A percentile compares a stretch with the other conserved stretches of the same genome.
Evolutionary conservation across 2,329 filamentous ascomycete species (phyloP).

Genomic region (Aureobasidium sp.): DNA sequence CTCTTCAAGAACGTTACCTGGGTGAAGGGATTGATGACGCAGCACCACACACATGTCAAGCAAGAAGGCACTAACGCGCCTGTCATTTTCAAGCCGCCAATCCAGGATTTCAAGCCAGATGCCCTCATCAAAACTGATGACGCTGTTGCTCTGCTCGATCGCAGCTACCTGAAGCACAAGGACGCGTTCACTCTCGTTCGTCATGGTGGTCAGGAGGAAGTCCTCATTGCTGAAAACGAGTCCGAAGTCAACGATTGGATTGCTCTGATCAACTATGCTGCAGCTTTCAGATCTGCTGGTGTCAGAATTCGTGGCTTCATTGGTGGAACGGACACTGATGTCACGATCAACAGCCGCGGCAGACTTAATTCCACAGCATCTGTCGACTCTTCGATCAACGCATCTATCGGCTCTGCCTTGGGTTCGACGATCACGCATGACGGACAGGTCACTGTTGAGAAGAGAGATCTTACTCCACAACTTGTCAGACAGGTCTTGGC

Average conservation of each 20-base stretch:
- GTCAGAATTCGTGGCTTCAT: slow-evolving; percentile 85
- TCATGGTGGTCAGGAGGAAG: slow-evolving; percentile 80
- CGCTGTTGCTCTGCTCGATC: slow-evolving; percentile 80
- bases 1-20: slow-evolving; percentile 91
- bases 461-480: slow-evolving; percentile 52
- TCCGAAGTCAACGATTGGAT: slow-evolving; percentile 95
- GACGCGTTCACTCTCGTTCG: slow-evolving; percentile 88
- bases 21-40: slow-evolving; percentile 84
- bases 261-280: slow-evolving; percentile 90
- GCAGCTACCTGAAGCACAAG: slow-evolving; percentile 89
- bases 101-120: slow-evolving; percentile 90
- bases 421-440: slow-evolving; percentile 56
- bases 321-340: slow-evolving; percentile 68
- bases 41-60: slow-evolving; percentile 76
- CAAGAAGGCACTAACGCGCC: slow-evolving; percentile 68
- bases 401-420: slow-evolving; percentile 4
- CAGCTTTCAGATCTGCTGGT: slow-evolving; percentile 85
- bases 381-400: not conserved
- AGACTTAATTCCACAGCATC: slow-evolving; percentile 55
- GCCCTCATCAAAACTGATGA: slow-evolving; percentile 88
- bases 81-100: slow-evolving; percentile 81
- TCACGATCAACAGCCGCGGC: slow-evolving; percentile 60
- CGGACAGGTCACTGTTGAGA: slow-evolving; percentile 66
- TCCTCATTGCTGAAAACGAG: slow-evolving; percentile 84
- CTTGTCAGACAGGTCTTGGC: slow-evolving; percentile 80